Conservation (phyloP, 2,329 filamentous ascomycete genomes). For the Incumbomyces lentus region DNA sequence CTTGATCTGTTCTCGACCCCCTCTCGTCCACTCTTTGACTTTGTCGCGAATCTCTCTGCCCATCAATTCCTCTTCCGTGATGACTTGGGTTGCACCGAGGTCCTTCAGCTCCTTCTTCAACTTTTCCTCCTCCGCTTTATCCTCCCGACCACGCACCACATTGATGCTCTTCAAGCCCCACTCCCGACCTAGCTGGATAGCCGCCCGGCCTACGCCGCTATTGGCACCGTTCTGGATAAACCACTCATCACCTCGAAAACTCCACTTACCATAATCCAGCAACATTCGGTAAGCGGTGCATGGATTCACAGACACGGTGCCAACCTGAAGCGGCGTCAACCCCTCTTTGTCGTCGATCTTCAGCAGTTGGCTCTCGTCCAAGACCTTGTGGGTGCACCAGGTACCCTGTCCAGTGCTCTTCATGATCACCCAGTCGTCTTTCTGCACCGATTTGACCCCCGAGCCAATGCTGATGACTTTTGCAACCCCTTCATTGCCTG, state of each 20-base stretch:
- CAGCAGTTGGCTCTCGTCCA: slow-evolving; percentile 51
- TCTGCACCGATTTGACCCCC: slow-evolving; percentile 49
- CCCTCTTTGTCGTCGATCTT: slow-evolving; percentile 60
- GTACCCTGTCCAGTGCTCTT: slow-evolving; percentile 75
- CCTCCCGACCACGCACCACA: slow-evolving; percentile 64
- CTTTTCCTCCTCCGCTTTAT: slow-evolving; percentile 45
- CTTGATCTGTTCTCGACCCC: slow-evolving; percentile 59
- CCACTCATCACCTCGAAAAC: slow-evolving; percentile 67
- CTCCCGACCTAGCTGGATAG: slow-evolving; percentile 72
- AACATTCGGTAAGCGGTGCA: slow-evolving; percentile 93
- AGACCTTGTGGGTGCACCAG: slow-evolving; percentile 83
- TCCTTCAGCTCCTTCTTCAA: slow-evolving; percentile 51
- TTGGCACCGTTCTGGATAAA: slow-evolving; percentile 97
- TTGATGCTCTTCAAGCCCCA: slow-evolving; percentile 93
- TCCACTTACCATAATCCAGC: slow-evolving; percentile 56
- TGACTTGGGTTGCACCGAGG: slow-evolving; percentile 53
- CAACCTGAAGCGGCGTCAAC: slow-evolving; percentile 65
- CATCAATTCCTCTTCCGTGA: slow-evolving; percentile 50
- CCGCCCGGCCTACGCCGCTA: slow-evolving; percentile 79
- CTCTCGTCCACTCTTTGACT: slow-evolving; percentile 58
- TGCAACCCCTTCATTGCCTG: slow-evolving; percentile 87
- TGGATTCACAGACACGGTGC: slow-evolving; percentile 84
- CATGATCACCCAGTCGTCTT: slow-evolving; percentile 92
- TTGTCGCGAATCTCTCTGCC: slow-evolving; percentile 35
- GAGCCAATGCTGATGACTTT: slow-evolving; percentile 67